A percentile compares a stretch with the other conserved stretches of the same genome.
phyloP scores from a whole-genome alignment of 129 eudicot genomes.

The Arctium lappa region DNA sequence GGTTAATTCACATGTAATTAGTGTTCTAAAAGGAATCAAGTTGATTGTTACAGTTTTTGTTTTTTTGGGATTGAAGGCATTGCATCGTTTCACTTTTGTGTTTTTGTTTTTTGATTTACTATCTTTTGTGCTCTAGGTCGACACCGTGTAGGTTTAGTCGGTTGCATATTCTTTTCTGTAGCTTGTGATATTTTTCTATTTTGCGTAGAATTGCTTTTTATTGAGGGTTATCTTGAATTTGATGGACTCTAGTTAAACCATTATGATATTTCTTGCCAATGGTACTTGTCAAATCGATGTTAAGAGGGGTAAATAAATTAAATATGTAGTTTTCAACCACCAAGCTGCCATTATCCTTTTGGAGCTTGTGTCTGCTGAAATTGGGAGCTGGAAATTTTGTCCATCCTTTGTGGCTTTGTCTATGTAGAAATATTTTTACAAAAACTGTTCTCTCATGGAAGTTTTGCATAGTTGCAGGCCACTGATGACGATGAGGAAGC shows the following conservation, averaged over 20 bases:
- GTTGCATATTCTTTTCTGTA: no score
- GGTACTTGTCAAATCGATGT: background rate
- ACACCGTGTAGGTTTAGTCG: no score
- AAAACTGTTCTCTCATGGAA: background rate
- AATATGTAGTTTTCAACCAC: background rate
- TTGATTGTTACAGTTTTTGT: background rate
- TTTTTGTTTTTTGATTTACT: no score
- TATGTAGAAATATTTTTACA: background rate
- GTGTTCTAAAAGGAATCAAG: background rate
- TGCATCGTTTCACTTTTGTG: no score
- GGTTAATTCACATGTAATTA: background rate
- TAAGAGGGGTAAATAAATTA: background rate
- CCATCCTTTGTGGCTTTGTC: background rate
- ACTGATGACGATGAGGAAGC: conserved; percentile 47
- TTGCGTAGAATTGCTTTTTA: no score
- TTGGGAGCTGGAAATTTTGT: background rate
- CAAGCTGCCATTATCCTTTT: background rate
- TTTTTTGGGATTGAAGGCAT: no score
- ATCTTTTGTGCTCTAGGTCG: no score
- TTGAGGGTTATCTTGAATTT: no score
- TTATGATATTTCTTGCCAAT: no score
- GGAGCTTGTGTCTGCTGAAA: background rate
- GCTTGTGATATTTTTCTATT: no score
- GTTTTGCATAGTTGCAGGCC: conserved; percentile 37
- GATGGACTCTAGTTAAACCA: no score